A percentile compares a stretch with the other conserved stretches of the same genome.
Evolutionary conservation across 768 basidiomycete genomes (phyloP).

Genomic region (Boletus reticulatus): DNA sequence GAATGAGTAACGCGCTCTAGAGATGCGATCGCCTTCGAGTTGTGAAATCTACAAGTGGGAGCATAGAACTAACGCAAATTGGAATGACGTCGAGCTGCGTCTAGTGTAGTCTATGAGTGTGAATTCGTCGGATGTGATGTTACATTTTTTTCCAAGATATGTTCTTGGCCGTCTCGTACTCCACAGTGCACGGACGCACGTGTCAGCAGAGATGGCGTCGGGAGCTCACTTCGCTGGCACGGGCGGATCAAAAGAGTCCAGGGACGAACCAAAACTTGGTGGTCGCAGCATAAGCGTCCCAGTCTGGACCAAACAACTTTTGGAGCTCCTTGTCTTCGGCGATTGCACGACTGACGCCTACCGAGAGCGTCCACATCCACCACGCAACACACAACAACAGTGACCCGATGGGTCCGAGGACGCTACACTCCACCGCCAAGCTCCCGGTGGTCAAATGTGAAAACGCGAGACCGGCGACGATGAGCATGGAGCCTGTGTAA

Average conservation of each 20-base stretch:
- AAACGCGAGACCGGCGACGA: slow-evolving; percentile 45
- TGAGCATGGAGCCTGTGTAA: slow-evolving; percentile 51
- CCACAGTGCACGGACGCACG: too few species aligned
- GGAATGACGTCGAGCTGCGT: not conserved
- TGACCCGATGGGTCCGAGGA: slow-evolving; percentile 30
- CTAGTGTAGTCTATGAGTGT: not conserved
- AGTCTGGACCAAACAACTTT: slow-evolving; percentile 44
- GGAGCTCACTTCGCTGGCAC: not conserved
- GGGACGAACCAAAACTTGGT: slow-evolving; percentile 52
- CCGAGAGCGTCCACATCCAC: slow-evolving; percentile 51
- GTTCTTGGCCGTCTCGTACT: too few species aligned
- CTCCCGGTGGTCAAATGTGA: slow-evolving; percentile 47
- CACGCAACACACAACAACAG: slow-evolving; percentile 38
- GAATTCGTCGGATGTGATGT: not conserved
- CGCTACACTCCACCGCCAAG: slow-evolving; percentile 42
- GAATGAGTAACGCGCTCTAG: too few species aligned
- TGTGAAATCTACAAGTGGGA: too few species aligned
- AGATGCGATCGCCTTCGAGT: too few species aligned
- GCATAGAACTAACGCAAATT: not conserved
- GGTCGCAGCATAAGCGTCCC: slow-evolving; percentile 45
- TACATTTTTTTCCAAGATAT: not conserved
- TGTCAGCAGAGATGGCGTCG: too few species aligned
- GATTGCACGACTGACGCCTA: slow-evolving; percentile 45
- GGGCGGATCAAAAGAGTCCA: slow-evolving; percentile 35
- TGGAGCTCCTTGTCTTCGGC: slow-evolving; percentile 52